Base-by-base conservation (phyloP, 805 yeast genomes). In the Candida succiphila region DNA sequence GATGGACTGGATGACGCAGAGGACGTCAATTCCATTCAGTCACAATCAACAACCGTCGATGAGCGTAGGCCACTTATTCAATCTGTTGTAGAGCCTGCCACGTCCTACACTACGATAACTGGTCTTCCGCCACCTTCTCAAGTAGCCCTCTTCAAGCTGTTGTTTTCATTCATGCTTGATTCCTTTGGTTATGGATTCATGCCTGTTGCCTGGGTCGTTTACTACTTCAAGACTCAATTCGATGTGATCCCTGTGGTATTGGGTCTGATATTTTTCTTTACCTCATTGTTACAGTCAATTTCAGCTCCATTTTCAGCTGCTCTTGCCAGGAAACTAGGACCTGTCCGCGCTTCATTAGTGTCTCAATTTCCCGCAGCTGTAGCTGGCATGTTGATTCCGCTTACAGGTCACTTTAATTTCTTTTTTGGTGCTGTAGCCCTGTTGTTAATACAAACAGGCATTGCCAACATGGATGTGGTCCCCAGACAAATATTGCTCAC, bases 181-280 rank as follows among this genome's bases (percentile, higher is more conserved):
- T 85, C 95, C 2, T 66, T 87, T 32, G 96, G 94, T 0, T 76
- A 75, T 41, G 95, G 96, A 1, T 81, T 87, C 54, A 81, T 86
- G 86, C 78, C 94, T 2, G 65, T 77, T 29, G 80, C 95, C 1
- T 88, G 96, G 96, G 67, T 81, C 28, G 85, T 86, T 26, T 87
- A 79, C 51, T 87, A 83, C 56, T 78, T 84, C 61, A 71, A 75
- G 36, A 67, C 65, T 24, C 54, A 61, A 12, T 86, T 78, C 44
- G 42, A 52, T 2, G 56, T 74, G 20, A 53, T 75, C 1, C 75
- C 87, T 3, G 58, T 77, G 0, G 54, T 65, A 0, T 56, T 86
- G 30, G 95, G 95, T 5, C 42, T 67, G 1, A 58, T 86, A 20
- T 84, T 84, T 52, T 82, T 82, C 44, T 41, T 61, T 24, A 72